Conservation (phyloP, 2,329 filamentous ascomycete genomes). For the Monilinia vaccinii-corymbosi region DNA sequence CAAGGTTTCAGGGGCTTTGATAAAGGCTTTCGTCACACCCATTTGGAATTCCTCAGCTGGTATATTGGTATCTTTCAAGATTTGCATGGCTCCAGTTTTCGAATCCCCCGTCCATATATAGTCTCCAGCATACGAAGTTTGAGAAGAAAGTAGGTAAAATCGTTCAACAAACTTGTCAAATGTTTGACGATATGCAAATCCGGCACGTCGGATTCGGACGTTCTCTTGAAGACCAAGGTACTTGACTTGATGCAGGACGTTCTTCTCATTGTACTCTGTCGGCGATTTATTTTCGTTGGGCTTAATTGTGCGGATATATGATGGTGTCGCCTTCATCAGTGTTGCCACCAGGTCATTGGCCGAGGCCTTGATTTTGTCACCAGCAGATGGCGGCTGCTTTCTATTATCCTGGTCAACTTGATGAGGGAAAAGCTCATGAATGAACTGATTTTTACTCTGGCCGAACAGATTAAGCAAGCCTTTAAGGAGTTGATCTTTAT, state of each 20-base stretch:
- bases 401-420: constrained; percentile 95
- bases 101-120: constrained; percentile 92
- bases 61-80: constrained; percentile 93
- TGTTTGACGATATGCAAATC: constrained; percentile 92
- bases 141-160: constrained; percentile 90
- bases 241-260: constrained; percentile 97
- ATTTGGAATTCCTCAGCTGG: constrained; percentile 94
- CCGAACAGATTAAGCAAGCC: constrained; percentile 82
- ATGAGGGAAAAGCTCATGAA: constrained; percentile 83
- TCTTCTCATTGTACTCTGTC: constrained; percentile 80
- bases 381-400: constrained; percentile 84
- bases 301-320: constrained; percentile 98
- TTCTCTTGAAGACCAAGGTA: constrained; percentile 99
- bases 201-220: constrained; percentile 90
- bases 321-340: constrained; percentile 93
- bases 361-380: constrained; percentile 90
- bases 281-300: constrained; percentile 98
- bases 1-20: constrained; percentile 94
- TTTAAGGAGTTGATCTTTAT: constrained; percentile 95
- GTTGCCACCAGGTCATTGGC: constrained; percentile 93
- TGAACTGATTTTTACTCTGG: constrained; percentile 73
- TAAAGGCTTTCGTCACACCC: constrained; percentile 93
- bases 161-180: constrained; percentile 98
- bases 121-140: constrained; percentile 92
- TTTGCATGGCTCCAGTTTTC: constrained; percentile 80